Evolutionary conservation across 1,139 yeast species (phyloP).

Genomic region (Saccharomyces hybrid): DNA sequence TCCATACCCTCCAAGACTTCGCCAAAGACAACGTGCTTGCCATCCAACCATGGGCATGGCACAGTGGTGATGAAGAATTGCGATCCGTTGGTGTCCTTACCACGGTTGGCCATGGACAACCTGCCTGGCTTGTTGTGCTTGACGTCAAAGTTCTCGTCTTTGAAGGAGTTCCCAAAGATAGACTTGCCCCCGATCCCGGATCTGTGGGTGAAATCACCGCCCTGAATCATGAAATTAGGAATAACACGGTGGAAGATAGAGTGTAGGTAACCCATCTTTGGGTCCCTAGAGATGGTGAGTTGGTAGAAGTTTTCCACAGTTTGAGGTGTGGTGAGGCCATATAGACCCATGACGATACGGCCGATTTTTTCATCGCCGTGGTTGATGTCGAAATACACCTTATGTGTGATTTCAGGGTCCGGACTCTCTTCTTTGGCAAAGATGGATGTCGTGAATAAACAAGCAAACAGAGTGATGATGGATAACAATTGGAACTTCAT

Average conservation of each 20-base stretch:
- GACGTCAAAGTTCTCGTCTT: slow-evolving; percentile 61
- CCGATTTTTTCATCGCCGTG: slow-evolving; percentile 56
- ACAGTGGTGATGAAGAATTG: slow-evolving; percentile 71
- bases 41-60: slow-evolving; percentile 56
- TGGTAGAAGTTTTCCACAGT: slow-evolving; percentile 68
- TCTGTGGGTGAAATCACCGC: slow-evolving; percentile 68
- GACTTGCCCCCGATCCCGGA: slow-evolving; percentile 71
- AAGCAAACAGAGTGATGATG: background rate
- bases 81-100: slow-evolving; percentile 71
- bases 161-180: slow-evolving; percentile 60
- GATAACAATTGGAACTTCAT: slow-evolving; percentile 6
- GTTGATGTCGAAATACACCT: slow-evolving; percentile 52
- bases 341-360: slow-evolving; percentile 60
- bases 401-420: slow-evolving; percentile 57
- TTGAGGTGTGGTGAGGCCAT: slow-evolving; percentile 66
- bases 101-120: slow-evolving; percentile 76
- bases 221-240: slow-evolving; percentile 72
- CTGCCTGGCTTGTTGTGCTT: slow-evolving; percentile 63
- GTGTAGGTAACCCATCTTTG: slow-evolving; percentile 43
- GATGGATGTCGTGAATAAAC: slow-evolving; percentile 8
- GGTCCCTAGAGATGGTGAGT: slow-evolving; percentile 45
- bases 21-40: slow-evolving; percentile 74
- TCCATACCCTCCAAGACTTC: slow-evolving; percentile 65
- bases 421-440: slow-evolving; percentile 8
- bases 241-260: slow-evolving; percentile 72